phyloP scores from a whole-genome alignment of 345 rosid species.

The Arabis hirsuta region DNA sequence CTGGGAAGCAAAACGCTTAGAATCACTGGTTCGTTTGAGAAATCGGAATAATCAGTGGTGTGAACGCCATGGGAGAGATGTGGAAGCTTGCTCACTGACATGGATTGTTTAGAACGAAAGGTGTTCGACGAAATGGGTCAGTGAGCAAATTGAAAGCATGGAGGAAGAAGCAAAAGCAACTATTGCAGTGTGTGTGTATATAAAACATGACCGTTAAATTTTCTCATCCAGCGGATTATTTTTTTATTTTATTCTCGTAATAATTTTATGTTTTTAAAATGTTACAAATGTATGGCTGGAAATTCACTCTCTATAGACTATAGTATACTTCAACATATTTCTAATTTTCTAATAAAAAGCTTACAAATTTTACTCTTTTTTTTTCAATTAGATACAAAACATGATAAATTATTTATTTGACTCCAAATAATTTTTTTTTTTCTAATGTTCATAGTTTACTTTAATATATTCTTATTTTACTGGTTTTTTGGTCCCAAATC shows the following conservation, averaged over 20 bases:
- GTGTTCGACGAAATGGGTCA: slow-evolving; percentile 25
- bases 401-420: too few relatives aligned
- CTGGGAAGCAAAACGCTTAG: slow-evolving; percentile 26
- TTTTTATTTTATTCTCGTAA: background rate
- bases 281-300: slow-evolving; percentile 25
- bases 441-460: too few relatives aligned
- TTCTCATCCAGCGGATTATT: slow-evolving; percentile 33
- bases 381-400: too few relatives aligned
- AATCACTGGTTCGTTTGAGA: slow-evolving; percentile 18
- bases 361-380: too few relatives aligned
- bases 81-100: slow-evolving; percentile 41
- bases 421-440: too few relatives aligned
- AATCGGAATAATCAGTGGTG: slow-evolving; percentile 16
- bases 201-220: slow-evolving; percentile 30
- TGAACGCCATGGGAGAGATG: slow-evolving; percentile 40
- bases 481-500: too few relatives aligned
- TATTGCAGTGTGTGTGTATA: slow-evolving; percentile 7
- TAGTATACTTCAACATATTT: background rate
- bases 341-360: background rate
- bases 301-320: background rate
- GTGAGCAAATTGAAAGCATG: slow-evolving; percentile 7
- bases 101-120: slow-evolving; percentile 13
- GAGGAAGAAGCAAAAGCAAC: slow-evolving; percentile 15
- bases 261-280: background rate
- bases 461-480: too few relatives aligned